phyloP scores from a whole-genome alignment of 352 stramenopile genomes.

The Pythium diclinum region DNA sequence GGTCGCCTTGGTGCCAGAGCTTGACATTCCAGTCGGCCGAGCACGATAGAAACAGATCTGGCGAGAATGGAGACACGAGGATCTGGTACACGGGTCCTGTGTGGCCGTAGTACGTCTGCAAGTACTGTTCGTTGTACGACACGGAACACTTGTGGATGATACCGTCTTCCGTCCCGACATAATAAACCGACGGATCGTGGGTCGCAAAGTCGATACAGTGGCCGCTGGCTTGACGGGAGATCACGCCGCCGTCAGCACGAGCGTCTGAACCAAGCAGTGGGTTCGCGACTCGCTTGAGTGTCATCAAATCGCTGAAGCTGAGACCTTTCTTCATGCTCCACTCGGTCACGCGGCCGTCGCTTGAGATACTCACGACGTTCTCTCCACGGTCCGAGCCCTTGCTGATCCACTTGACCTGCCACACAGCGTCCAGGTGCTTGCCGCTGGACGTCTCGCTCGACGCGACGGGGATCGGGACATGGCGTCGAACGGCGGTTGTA shows the following conservation, averaged over 20 bases:
- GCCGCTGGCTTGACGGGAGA: conserved; percentile 85
- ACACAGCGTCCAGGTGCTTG: conserved; percentile 90
- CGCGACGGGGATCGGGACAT: conserved; percentile 46
- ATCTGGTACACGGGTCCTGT: conserved; percentile 89
- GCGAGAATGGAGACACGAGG: conserved; percentile 83
- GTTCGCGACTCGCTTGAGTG: conserved; percentile 83
- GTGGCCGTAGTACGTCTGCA: conserved; percentile 89
- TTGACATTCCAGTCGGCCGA: conserved; percentile 89
- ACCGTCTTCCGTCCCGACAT: conserved; percentile 90
- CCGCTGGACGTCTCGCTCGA: conserved; percentile 53
- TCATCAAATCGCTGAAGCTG: conserved; percentile 87
- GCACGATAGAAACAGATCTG: conserved; percentile 85
- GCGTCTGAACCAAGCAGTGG: conserved; percentile 62
- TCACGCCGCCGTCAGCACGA: conserved; percentile 70
- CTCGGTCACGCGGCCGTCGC: conserved; percentile 89
- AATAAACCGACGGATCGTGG: conserved; percentile 84
- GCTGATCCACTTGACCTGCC: conserved; percentile 91
- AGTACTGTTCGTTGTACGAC: conserved; percentile 93
- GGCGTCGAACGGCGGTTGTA: not conserved
- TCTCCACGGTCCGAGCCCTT: conserved; percentile 82
- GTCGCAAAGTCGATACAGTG: conserved; percentile 86
- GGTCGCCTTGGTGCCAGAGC: conserved; percentile 72
- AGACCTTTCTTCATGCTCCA: conserved; percentile 93
- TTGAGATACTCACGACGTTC: conserved; percentile 88
- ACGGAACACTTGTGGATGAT: conserved; percentile 90